Evolutionary conservation across 2,329 filamentous ascomycete genomes (phyloP), one percentile per base, ranked within the genome.

Genomic region (Monilinia polystroma): DNA sequence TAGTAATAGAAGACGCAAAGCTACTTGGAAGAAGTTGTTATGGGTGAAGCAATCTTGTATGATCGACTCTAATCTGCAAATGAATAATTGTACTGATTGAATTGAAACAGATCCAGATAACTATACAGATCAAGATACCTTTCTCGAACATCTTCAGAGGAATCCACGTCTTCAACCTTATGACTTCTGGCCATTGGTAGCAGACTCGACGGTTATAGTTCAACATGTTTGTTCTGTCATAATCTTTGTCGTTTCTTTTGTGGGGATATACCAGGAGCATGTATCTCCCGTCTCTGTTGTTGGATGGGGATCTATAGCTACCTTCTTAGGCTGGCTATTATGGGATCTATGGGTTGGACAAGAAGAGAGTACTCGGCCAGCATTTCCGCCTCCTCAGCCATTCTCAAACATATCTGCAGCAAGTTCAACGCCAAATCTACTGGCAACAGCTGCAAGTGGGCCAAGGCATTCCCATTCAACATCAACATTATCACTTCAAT

Each of bases 41-140:
- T 99, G 95, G 95, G 93, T 99, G 75, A 97, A 96, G 80, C 95
- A 98, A 77, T 91, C 91, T 45, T 97, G 91, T 93, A 81, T 71
- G 87, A 49, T 57, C 43, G 51, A 63, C 32, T 12, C 23, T 26
- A 20, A 51, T 60, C 58, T 45, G 43, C 63, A 64, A 32, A 26
- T 32, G 49, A 49, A 20, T 16, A 8, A 55, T 51, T 29, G 18
- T 70, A 66, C 70, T 76, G 63, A 76, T 71, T 32, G 7, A 26
- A 16, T 59, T 35, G 57, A 52, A n/a, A 35, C 59, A 93, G 92
- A 96, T 76, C 93, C 95, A n/a, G 95, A 99, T 78, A 99, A 99
- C 78, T 98, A 98, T 77, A 98, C 95, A 52, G 95, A 99, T 77
- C 93, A 95, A 76, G 91, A 92, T 68, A 98, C 95, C 1, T 99